A percentile compares a stretch with the other conserved stretches of the same genome.
phyloP scores from a whole-genome alignment of 768 basidiomycete species.

The Gloeostereum incarnatum region DNA sequence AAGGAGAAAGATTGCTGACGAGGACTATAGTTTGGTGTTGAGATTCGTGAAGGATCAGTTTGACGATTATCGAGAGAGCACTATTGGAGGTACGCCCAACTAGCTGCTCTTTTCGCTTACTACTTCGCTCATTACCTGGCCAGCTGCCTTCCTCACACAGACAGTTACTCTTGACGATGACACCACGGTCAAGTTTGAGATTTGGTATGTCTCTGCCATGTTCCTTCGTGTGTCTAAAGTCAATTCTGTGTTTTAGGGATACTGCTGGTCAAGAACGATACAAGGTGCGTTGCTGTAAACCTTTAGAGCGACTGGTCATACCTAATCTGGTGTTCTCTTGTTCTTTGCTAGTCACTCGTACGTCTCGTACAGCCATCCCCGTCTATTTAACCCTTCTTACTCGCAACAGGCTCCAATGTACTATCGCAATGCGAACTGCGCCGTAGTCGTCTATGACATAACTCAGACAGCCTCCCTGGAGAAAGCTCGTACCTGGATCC shows the following conservation, averaged over 20 bases:
- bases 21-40: conserved; percentile 66
- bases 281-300: conserved; percentile 42
- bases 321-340: conserved; percentile 28
- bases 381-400: conserved; percentile 5
- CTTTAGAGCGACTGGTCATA: conserved; percentile 4
- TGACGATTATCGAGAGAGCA: conserved; percentile 92
- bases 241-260: conserved; percentile 47
- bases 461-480: conserved; percentile 87
- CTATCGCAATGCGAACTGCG: conserved; percentile 91
- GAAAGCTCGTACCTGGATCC: conserved; percentile 94
- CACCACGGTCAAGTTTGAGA: conserved; percentile 95
- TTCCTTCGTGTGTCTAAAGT: conserved; percentile 3
- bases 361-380: conserved; percentile 11
- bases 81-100: conserved; percentile 65
- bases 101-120: neutral
- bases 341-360: conserved; percentile 29
- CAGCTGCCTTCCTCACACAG: conserved; percentile 98
- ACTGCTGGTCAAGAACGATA: conserved; percentile 95
- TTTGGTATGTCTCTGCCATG: conserved; percentile 54
- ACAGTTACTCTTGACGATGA: conserved; percentile 88
- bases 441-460: conserved; percentile 94
- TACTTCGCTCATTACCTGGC: conserved; percentile 12
- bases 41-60: conserved; percentile 97
- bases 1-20: neutral
- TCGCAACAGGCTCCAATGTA: conserved; percentile 79